A percentile compares a stretch with the other conserved stretches of the same genome.
These are phyloP conservation scores for Ajuga chamaepitys DNA, from an alignment of 257 asterid genomes.

Conservation along the genomic window DNA sequence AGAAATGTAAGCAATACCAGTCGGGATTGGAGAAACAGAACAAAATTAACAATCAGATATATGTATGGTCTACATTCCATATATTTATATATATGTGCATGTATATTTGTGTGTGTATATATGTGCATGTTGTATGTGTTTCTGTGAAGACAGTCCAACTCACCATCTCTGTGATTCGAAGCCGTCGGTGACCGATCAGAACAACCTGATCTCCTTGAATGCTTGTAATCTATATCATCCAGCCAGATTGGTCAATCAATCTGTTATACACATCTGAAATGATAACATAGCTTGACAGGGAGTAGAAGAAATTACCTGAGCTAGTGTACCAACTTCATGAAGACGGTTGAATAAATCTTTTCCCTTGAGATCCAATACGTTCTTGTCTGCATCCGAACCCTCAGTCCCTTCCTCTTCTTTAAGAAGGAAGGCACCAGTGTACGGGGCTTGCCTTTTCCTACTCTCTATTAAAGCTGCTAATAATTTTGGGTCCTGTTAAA, in stretches of 20 bases:
- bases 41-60: not conserved
- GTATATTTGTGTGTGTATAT: too few species aligned
- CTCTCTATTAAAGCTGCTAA: conserved; percentile 87
- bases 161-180: conserved; percentile 92
- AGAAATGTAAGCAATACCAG: not conserved
- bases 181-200: conserved; percentile 92
- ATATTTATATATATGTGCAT: too few species aligned
- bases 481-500: conserved; percentile 84
- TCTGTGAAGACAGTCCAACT: conserved; percentile 17
- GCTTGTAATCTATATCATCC: conserved; percentile 66
- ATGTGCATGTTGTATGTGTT: too few species aligned
- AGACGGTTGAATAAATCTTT: conserved; percentile 77
- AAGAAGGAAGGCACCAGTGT: conserved; percentile 93
- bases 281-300: conserved; percentile 13
- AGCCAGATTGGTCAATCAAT: conserved; percentile 29
- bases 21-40: not conserved
- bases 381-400: conserved; percentile 68
- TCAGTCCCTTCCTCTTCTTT: conserved; percentile 80
- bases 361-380: conserved; percentile 71
- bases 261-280: conserved; percentile 9
- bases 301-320: conserved; percentile 57
- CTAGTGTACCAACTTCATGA: conserved; percentile 92
- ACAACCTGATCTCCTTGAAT: conserved; percentile 92
- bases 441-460: conserved; percentile 94
- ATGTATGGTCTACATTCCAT: not conserved